Evolutionary conservation across 2,329 filamentous ascomycete species (phyloP).

Genomic region (Zymoseptoria ardabiliae): DNA sequence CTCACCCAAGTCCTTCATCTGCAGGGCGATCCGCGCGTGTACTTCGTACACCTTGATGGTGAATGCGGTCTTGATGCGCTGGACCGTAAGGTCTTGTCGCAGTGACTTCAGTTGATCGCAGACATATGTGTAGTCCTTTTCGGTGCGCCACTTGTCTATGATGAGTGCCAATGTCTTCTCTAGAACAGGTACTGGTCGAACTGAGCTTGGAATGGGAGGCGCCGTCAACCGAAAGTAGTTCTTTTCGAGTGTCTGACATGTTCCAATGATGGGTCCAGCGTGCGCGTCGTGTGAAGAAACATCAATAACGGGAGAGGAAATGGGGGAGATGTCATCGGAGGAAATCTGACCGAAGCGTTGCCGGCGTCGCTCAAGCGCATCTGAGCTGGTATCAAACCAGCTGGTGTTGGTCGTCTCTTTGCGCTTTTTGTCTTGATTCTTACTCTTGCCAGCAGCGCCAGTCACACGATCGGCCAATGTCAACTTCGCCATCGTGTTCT

Average conservation of each 20-base stretch:
- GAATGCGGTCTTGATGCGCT: conserved; percentile 94
- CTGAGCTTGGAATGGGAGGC: conserved; percentile 77
- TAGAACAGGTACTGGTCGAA: conserved; percentile 74
- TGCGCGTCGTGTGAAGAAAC: conserved; percentile 40
- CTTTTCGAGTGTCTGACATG: conserved; percentile 80
- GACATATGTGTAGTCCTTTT: conserved; percentile 93
- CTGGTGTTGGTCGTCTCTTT: conserved; percentile 31
- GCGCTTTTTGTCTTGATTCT: conserved; percentile 37
- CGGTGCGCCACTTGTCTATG: conserved; percentile 89
- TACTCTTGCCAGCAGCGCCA: conserved; percentile 42
- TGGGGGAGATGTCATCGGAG: conserved; percentile 41
- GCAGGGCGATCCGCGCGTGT: conserved; percentile 91
- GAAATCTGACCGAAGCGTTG: conserved; percentile 61
- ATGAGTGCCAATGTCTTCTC: conserved; percentile 79
- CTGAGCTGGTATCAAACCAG: conserved; percentile 52
- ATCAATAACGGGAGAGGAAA: conserved; percentile 48
- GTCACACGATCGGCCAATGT: conserved; percentile 70
- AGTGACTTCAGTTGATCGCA: conserved; percentile 99
- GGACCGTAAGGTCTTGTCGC: conserved; percentile 94
- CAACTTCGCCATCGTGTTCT: conserved; percentile 48
- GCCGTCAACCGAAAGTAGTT: conserved; percentile 89
- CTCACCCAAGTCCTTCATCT: conserved; percentile 99
- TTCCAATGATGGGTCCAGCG: conserved; percentile 71
- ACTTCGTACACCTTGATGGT: conserved; percentile 96
- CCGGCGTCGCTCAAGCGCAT: conserved; percentile 78